Conservation (phyloP, 1,284 basidiomycete genomes). For the Pterulicium gracile region DNA sequence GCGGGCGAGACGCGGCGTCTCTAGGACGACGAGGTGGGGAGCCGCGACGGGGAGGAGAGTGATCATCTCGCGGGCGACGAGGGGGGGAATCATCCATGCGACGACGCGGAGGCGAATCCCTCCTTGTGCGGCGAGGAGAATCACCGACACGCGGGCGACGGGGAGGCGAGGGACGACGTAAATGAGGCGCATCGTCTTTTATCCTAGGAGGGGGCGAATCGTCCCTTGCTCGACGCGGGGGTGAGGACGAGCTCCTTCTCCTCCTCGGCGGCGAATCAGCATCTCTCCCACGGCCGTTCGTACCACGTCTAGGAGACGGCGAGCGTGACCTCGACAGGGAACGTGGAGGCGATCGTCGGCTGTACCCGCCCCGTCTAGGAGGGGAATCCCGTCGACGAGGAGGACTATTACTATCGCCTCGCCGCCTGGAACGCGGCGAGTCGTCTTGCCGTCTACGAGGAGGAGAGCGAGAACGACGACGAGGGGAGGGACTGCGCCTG, state of each 20-base stretch:
- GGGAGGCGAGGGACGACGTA: not conserved
- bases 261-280: too few species aligned
- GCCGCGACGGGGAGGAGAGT: slow-evolving; percentile 8
- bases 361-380: slow-evolving; percentile 11
- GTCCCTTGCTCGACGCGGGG: too few species aligned
- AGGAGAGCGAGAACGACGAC: slow-evolving; percentile 10
- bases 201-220: too few species aligned
- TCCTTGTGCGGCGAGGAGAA: slow-evolving; percentile 14
- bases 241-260: too few species aligned
- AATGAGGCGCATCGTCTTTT: not conserved
- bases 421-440: slow-evolving; percentile 13
- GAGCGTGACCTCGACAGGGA: slow-evolving; percentile 11
- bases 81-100: slow-evolving; percentile 17
- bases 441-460: slow-evolving; percentile 10
- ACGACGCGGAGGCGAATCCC: slow-evolving; percentile 22
- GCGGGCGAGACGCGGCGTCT: slow-evolving; percentile 7
- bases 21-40: slow-evolving; percentile 12
- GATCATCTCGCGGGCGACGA: slow-evolving; percentile 8
- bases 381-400: slow-evolving; percentile 19
- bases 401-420: slow-evolving; percentile 12
- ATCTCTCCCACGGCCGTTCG: slow-evolving; percentile 11
- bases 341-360: too few species aligned
- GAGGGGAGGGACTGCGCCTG: slow-evolving; percentile 8
- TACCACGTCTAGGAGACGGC: slow-evolving; percentile 19
- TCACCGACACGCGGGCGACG: not conserved